Evolutionary conservation across 306 rosid species (phyloP), one percentile per base, ranked within the genome.

Genomic region (Cucurbita moschata): DNA sequence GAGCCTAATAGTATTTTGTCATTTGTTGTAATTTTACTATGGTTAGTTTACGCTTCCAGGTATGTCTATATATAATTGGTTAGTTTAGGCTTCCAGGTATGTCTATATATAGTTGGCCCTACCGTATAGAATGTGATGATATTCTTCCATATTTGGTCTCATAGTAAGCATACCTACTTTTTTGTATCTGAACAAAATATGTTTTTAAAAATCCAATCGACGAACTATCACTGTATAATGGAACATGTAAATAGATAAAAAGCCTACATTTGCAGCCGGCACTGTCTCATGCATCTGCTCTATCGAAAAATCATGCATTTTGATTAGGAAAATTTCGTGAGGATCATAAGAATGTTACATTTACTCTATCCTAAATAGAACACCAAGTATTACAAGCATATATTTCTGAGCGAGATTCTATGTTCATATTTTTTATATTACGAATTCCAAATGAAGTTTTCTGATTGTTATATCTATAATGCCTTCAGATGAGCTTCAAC

Each of bases 401-500:
- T 40, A 39, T 39, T 4, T n/a, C 30, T 39, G 35, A 39, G 15
- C 47, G n/a, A 37, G 23, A 13, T 62, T 37, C 30, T 8, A 8
- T 39, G 30, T 63, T 39, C 70, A 39, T 65, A 30, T 43, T 16
- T n/a, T 39, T 18, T 46, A 65, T 65, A 10, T 5, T 10, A 16
- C 1, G 14, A 4, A 63, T 65, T 43, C 72, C 73, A 46, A 44
- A 81, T 65, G 85, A 49, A 49, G 51, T 77, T 64, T 37, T 38
- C 62, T 71, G 30, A 14, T 19, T 76, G 52, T 38, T 74, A 56
- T 63, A 60, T 87, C 81, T n/a, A 63, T 8, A 40, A 63, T 63
- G 30, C 67, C 60, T 69, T 79, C 87, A 93, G 98, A 87, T 66
- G 91, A 87, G 78, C 88, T 81, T 39, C 80, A 82, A 66, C 61